Evolutionary conservation across 306 rosid genomes (phyloP), one percentile per base, ranked within the genome.

Genomic region (Vigna mungo): DNA sequence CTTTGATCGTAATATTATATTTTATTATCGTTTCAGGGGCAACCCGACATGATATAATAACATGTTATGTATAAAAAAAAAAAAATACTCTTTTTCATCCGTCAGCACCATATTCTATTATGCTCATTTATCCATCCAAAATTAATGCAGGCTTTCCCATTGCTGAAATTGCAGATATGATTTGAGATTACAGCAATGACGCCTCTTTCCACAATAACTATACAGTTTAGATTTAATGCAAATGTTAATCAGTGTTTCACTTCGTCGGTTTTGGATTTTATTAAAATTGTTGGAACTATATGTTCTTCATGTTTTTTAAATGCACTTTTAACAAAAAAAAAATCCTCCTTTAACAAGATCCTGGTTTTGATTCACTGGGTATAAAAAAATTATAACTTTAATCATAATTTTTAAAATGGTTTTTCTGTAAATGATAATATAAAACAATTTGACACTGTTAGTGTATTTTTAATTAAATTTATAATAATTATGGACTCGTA

Each of bases 41-140:
- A 67, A 0, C 66, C 69, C 61, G 52, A 86, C 87, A 83, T 48
- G 25, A 77, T 85, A 80, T 85, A 36, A 85, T 76, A 21, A 67
- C 75, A 16, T 76, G 55, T 15, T 80, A 4, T 34, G 4, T 34
- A 5, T 34, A 34, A 4, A 34, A 30, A 30, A 30, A 34, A 36
- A 36, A 6, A 41, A 41, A 41, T 15, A 6, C 70, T 48, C 54
- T 84, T 48, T 49, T 18, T 65, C 10, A 48, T 60, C 63, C 55
- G 54, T 58, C 66, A 30, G 25, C 25, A 20, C 75, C 62, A 59
- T 51, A 16, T 17, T 74, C 52, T 46, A 14, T 75, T 46, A 4
- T 52, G 80, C 75, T 59, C 59, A 69, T 74, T 46, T 69, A n/a
- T 67, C 51, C 61, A 41, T 80, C 63, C 62, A 46, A 69, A 74